Base-by-base conservation (phyloP, 345 rosid genomes). In the Acer yangbiense region DNA sequence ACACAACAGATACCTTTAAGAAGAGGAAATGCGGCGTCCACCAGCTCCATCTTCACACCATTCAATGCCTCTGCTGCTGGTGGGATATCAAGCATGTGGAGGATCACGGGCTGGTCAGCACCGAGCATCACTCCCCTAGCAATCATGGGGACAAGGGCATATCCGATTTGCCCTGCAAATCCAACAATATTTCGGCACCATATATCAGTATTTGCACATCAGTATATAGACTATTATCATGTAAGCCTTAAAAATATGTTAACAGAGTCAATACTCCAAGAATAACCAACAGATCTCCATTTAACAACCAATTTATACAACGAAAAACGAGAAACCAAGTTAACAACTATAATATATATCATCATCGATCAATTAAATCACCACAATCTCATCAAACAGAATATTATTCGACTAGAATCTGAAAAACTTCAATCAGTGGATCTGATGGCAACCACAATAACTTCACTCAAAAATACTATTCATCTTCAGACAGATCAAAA, bases 61-160 rank as follows among this genome's bases (percentile, higher is more conserved):
- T 94, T 92, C 75, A 96, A 80, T 48, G 99, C 97, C 87, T 96
- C 99, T 0, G 99, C 99, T 62, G 99, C 99, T 57, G 93, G 93
- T 65, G 95, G 93, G 78, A 96, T 96, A 84, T 96, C 99, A 77
- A 96, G 98, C 99, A 96, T 92, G 89, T 96, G 98, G 75, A 96
- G 93, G 82, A 96, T 94, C 72, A 96, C 99, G 46, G 99, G 99
- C 89, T 96, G 99, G 88, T 94, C 98, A 23, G 93, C 68, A 78
- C 99, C 99, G 82, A 96, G 87, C 99, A 96, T 96, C 79, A 94
- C 86, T 72, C 99, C 98, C 78, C 99, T 86, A 14, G 98, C 99
- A 86, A 96, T 89, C 99, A 96, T 96, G 64, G 99, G 99, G 0
- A 94, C 99, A 69, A 96, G 98, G 4, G 99, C 99, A 82, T 96